Evolutionary conservation across 345 rosid genomes (phyloP), one percentile per base, ranked within the genome.

Genomic region (Eucalyptus pauciflora): DNA sequence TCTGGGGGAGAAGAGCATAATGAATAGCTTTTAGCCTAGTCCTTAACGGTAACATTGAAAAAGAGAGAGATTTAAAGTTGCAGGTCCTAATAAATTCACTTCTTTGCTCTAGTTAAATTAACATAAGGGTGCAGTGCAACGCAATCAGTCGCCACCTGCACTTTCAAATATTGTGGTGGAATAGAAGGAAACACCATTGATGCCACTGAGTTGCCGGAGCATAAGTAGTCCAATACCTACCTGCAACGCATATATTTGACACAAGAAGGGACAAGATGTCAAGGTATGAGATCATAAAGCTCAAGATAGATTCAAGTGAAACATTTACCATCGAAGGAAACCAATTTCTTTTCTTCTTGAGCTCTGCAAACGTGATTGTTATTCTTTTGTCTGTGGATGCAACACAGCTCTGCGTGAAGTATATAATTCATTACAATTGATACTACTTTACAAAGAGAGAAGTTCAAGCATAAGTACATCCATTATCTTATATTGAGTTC

Each of bases 201-300:
- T 95, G 88, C 99, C 99, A 91, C 96, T 94, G 83, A 97, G 98
- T 91, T 97, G 99, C 92, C 97, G 99, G 86, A 97, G 96, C 71
- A 90, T 86, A 90, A 98, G 95, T 89, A 98, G 91, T 87, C 99
- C 99, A 83, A 97, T 94, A 80, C 98, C 98, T 89, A 98, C 90
- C 99, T 98, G 96, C 89, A 92, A 79, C 87, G 91, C 27, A 89
- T 64, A 83, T 25, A 91, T 88, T 80, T 86, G 58, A 46, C 86
- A 49, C 54, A 83, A 88, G 58, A 56, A 56, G 45, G 12, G 54
- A 87, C 58, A 27, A 50, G 86, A 60, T 50, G 50, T 50, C 64
- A 54, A 85, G 87, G 64, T 12, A n/a, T n/a, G n/a, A 76, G 52
- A 87, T 33, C 15, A 37, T 56, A 25, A 20, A 48, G 49, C 29